Evolutionary conservation across 768 basidiomycete genomes (phyloP), one percentile per base, ranked within the genome.

Genomic region (Mycena capillaripes): DNA sequence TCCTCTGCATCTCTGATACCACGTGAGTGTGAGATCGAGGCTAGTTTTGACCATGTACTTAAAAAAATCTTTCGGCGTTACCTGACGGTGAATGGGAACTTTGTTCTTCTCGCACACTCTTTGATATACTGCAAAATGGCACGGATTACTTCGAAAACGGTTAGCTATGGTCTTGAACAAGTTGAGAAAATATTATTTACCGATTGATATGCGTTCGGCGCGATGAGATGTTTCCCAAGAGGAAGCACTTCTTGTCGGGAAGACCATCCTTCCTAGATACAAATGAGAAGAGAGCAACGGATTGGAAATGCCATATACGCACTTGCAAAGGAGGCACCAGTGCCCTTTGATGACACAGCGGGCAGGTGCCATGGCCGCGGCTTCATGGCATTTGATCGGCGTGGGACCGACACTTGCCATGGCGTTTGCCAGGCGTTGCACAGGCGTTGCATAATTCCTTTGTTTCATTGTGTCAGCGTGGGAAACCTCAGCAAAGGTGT

Each of bases 251-350:
- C 55, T 66, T 66, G 21, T 3, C 5, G 4, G 12, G 1, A 10
- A 42, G 1, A 0, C 32, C 32, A 2, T 16, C 30, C 0, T 3
- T 25, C n/a, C 65, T 66, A 29, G 4, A 42, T 4, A 53, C 14
- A 3, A 57, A 32, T 30, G 19, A 53, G 32, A 16, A 52, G n/a
- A n/a, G n/a, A n/a, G n/a, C n/a, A 36, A 12, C 52, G 1, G 52
- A 42, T 42, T 12, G 9, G 9, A 30, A 27, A 34, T 3, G 11
- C 2, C 44, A 30, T n/a, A n/a, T 36, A 76, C 70, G 61, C 50
- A 77, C 76, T 68, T 46, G 71, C 75, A 77, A 36, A 76, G 36
- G 4, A 2, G 23, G 60, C 76, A 77, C 72, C 75, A 75, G 50
- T 76, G 67, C 2, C 76, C 75, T 5, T 66, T 60, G 60, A 72